Conservation (phyloP, 2,329 filamentous ascomycete genomes). For the Monilinia fructicola region DNA sequence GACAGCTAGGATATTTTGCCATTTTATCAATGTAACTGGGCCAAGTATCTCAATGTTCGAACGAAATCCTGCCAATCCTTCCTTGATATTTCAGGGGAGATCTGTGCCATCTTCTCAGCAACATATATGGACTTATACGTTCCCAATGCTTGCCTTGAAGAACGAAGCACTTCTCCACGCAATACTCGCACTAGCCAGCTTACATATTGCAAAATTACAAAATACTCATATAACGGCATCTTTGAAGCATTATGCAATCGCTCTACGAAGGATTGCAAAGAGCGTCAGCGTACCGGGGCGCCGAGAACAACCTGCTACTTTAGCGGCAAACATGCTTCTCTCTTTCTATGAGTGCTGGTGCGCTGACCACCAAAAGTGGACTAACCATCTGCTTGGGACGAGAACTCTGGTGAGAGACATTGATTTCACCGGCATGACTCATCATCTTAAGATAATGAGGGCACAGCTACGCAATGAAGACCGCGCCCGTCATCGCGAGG, state of each 20-base stretch:
- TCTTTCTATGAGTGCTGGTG: slow-evolving; percentile 94
- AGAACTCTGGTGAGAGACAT: slow-evolving; percentile 80
- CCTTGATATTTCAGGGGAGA: slow-evolving; percentile 61
- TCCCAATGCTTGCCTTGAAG: slow-evolving; percentile 79
- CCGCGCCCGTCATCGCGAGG: slow-evolving; percentile 21
- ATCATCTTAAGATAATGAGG: slow-evolving; percentile 64
- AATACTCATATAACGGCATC: slow-evolving; percentile 73
- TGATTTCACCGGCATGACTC: slow-evolving; percentile 71
- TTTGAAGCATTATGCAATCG: slow-evolving; percentile 87
- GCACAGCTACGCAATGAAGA: slow-evolving; percentile 40
- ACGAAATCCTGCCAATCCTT: slow-evolving; percentile 72
- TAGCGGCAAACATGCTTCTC: slow-evolving; percentile 84
- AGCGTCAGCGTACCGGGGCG: slow-evolving; percentile 69
- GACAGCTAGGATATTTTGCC: slow-evolving; percentile 81
- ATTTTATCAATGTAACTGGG: slow-evolving; percentile 87
- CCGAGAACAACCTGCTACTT: slow-evolving; percentile 72
- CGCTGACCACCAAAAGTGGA: slow-evolving; percentile 94
- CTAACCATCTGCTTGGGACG: slow-evolving; percentile 83
- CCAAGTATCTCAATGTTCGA: slow-evolving; percentile 87
- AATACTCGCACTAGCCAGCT: slow-evolving; percentile 80
- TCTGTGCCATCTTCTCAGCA: slow-evolving; percentile 63
- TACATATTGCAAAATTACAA: slow-evolving; percentile 85
- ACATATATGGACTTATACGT: slow-evolving; percentile 69
- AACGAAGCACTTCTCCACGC: slow-evolving; percentile 88
- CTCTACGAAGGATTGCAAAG: slow-evolving; percentile 73